These are phyloP conservation scores for Kingdonia uniflora DNA, from an alignment of 164 flowering plant species.

Conservation along the genomic window DNA sequence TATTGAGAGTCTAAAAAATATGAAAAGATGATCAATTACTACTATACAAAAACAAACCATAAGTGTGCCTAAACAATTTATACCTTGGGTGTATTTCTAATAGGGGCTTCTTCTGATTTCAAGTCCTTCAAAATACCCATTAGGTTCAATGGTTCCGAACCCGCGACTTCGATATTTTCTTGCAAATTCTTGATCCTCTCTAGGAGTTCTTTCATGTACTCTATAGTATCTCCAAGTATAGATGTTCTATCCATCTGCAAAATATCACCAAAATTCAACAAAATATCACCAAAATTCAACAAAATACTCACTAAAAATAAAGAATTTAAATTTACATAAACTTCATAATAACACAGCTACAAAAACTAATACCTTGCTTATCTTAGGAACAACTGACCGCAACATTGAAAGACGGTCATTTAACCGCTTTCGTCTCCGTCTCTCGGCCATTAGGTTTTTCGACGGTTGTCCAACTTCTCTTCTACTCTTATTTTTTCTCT, in stretches of 20 bases:
- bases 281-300: background rate
- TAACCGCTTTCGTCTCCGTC: slow-evolving; percentile 73
- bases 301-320: background rate
- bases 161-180: slow-evolving; percentile 36
- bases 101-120: slow-evolving; percentile 43
- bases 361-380: slow-evolving; percentile 62
- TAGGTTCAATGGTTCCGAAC: slow-evolving; percentile 26
- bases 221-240: slow-evolving; percentile 87
- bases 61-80: too few species aligned
- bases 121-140: slow-evolving; percentile 40
- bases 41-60: too few species aligned
- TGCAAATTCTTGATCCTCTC: slow-evolving; percentile 60
- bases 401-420: slow-evolving; percentile 96
- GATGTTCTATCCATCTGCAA: slow-evolving; percentile 91
- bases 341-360: background rate
- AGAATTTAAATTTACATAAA: background rate
- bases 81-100: slow-evolving; percentile 81
- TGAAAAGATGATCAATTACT: too few species aligned
- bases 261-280: background rate
- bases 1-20: too few species aligned
- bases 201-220: slow-evolving; percentile 80
- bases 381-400: slow-evolving; percentile 87
- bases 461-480: slow-evolving; percentile 74
- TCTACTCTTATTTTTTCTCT: slow-evolving; percentile 36
- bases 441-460: slow-evolving; percentile 95